Base-by-base conservation (phyloP, 495 filamentous ascomycete species). In the Clohesyomyces aquaticus region DNA sequence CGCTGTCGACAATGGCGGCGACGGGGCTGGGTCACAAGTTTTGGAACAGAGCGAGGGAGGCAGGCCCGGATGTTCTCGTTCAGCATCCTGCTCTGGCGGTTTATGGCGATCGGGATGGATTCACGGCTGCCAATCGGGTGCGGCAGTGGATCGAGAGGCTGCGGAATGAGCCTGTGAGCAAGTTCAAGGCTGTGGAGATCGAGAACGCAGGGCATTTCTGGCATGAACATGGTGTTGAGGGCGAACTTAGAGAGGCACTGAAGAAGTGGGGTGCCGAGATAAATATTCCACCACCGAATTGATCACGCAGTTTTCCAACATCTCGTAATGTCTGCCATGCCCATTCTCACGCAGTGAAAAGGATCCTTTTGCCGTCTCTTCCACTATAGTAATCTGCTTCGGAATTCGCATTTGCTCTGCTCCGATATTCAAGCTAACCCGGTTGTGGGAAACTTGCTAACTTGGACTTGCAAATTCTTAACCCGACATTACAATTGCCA, bases 171-270 rank as follows among this genome's bases (percentile, higher is more conserved):
- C 28, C 52, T 12, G 73, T 67, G 25, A 77, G 74, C 32, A 73
- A 64, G 50, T 88, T 87, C 58, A 72, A 73, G 4, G 78, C 74
- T 56, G 76, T 80, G 27, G 85, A 90, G 68, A 80, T 96, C 46
- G 72, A 75, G 19, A 83, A 83, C 4, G 92, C 88, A 9, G 90
- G 88, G 2, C 92, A 96, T 75, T 96, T 96, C 69, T 96, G 91
- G 91, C 72, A 78, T 22, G 88, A 93, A 67, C 70, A 80, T 4
- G 86, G 84, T 3, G 86, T 81, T n/a, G 77, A 82, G 68, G 64
- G 70, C 41, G 76, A 80, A 62, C 77, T 93, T 65, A 80, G 77
- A 68, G 67, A 65, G 27, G 66, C 69, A 9, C 42, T 70, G 46
- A 59, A 46, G 29, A 41, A 48, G 19, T 69, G 67, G 67, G 54